Evolutionary conservation across 2,329 filamentous ascomycete species (phyloP).

Genomic region (Clarireedia hainanense): DNA sequence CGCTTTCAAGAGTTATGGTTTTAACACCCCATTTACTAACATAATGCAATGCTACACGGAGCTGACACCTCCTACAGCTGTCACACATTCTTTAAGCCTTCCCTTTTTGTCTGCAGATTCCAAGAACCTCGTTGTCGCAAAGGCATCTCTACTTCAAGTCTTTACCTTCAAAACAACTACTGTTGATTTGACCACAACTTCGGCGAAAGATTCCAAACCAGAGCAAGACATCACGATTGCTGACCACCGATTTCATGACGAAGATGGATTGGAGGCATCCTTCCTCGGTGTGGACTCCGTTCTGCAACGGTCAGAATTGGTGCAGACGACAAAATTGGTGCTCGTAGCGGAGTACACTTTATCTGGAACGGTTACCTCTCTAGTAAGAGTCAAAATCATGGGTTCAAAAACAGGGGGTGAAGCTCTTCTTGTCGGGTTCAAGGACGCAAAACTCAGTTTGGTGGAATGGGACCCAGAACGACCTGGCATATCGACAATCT

Average conservation of each 20-base stretch:
- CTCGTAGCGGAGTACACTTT: slow-evolving; percentile 79
- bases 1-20: slow-evolving; percentile 9
- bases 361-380: slow-evolving; percentile 74
- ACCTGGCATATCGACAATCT: slow-evolving; percentile 75
- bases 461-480: slow-evolving; percentile 87
- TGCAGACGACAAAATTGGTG: slow-evolving; percentile 67
- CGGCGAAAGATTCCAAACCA: slow-evolving; percentile 20
- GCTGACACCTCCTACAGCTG: slow-evolving; percentile 85
- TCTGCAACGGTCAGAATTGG: slow-evolving; percentile 53
- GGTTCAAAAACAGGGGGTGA: slow-evolving; percentile 75
- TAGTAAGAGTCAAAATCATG: slow-evolving; percentile 68
- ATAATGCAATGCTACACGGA: slow-evolving; percentile 97
- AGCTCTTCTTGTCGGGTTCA: slow-evolving; percentile 73
- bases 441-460: slow-evolving; percentile 87
- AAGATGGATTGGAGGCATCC: slow-evolving; percentile 57
- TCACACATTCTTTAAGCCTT: slow-evolving; percentile 77
- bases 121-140: slow-evolving; percentile 83
- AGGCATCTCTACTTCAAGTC: slow-evolving; percentile 86
- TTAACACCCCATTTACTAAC: slow-evolving; percentile 5
- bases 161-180: slow-evolving; percentile 66
- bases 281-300: slow-evolving; percentile 57
- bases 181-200: slow-evolving; percentile 43
- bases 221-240: slow-evolving; percentile 40
- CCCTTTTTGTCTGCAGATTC: slow-evolving; percentile 69
- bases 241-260: slow-evolving; percentile 45